Evolutionary conservation across 768 basidiomycete genomes (phyloP).

Genomic region (Phylloporus sp.): DNA sequence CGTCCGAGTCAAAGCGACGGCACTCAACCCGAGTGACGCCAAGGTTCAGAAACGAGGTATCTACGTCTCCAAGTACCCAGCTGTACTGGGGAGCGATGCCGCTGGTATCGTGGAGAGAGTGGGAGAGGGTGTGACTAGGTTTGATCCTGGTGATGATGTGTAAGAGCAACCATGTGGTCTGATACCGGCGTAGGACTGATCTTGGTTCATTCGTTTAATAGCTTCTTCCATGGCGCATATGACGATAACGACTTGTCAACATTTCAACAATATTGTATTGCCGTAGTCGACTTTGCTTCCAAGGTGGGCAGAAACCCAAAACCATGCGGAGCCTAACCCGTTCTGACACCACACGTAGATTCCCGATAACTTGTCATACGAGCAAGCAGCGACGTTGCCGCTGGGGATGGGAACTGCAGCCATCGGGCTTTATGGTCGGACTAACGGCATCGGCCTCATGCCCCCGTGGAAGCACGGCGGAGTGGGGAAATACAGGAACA

Average conservation of each 20-base stretch:
- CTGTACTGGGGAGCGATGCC: conserved; percentile 45
- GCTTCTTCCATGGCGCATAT: conserved; percentile 40
- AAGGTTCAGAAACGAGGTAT: conserved; percentile 42
- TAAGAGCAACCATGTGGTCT: conserved; percentile 26
- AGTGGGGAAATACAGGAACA: conserved; percentile 39
- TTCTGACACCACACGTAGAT: conserved; percentile 34
- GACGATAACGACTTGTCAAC: conserved; percentile 35
- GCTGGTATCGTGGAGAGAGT: conserved; percentile 51
- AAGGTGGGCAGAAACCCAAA: conserved; percentile 31
- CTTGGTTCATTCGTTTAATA: conserved; percentile 21
- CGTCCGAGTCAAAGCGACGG: conserved; percentile 43
- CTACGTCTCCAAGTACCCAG: conserved; percentile 41
- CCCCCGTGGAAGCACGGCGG: conserved; percentile 37
- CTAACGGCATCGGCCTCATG: conserved; percentile 40
- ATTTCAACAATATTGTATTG: conserved; percentile 46
- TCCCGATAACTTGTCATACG: conserved; percentile 44
- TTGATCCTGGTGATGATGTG: conserved; percentile 53
- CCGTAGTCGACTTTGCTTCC: conserved; percentile 36
- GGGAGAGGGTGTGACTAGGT: conserved; percentile 47
- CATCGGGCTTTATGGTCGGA: conserved; percentile 43
- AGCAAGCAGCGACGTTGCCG: conserved; percentile 47
- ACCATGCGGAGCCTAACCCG: neutral
- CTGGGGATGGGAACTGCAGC: conserved; percentile 47
- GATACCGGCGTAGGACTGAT: conserved; percentile 20
- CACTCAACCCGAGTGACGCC: conserved; percentile 53